Percentiles rank a stretch among this genome's conserved stretches.
These are phyloP conservation scores for Musa acuminata DNA, from an alignment of 176 grass and related monocot genomes.

Conservation along the genomic window DNA sequence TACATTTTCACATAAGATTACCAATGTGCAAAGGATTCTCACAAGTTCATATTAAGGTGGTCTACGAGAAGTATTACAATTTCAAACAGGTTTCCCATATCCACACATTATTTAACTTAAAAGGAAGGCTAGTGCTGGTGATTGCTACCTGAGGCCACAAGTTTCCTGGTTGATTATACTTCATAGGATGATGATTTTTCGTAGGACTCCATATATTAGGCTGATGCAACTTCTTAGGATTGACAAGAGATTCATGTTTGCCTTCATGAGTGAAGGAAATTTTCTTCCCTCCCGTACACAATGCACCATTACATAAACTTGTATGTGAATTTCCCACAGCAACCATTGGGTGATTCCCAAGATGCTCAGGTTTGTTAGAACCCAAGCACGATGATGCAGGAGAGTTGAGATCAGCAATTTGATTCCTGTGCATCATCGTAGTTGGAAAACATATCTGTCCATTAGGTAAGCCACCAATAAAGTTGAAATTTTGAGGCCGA, in stretches of 20 bases:
- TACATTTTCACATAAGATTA: neutral
- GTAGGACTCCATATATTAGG: neutral
- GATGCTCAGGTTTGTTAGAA: neutral
- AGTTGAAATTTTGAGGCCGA: slow-evolving; percentile 1
- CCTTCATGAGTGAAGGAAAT: neutral
- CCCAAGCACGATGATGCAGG: neutral
- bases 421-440: neutral
- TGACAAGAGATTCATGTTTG: neutral
- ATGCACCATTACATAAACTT: neutral
- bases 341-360: neutral
- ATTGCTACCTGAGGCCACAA: slow-evolving; percentile 1
- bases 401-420: neutral
- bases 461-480: neutral
- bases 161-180: neutral
- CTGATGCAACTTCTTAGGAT: neutral
- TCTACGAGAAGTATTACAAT: neutral
- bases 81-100: neutral
- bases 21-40: neutral
- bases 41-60: neutral
- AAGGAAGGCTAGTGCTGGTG: neutral
- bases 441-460: neutral
- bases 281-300: neutral
- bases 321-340: neutral
- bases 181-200: neutral
- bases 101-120: neutral